phyloP scores from a whole-genome alignment of 1,139 yeast species.

The Hanseniaspora sp. region DNA sequence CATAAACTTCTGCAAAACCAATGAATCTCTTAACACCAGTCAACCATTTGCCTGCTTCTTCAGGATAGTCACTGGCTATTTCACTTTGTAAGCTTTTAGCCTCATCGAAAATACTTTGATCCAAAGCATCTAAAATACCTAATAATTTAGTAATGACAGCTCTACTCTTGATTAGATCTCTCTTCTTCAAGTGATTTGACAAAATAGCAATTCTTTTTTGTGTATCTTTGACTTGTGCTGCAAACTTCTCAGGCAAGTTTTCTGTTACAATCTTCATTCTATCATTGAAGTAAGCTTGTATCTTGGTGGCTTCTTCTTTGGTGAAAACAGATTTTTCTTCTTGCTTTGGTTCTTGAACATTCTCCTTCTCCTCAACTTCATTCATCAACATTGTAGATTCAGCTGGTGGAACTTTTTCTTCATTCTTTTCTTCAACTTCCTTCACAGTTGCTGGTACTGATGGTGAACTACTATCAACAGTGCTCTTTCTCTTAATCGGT shows the following conservation, averaged over 20 bases:
- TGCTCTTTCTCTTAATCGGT: slow-evolving; percentile 21
- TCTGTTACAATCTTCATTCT: slow-evolving; percentile 59
- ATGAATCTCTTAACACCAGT: slow-evolving; percentile 83
- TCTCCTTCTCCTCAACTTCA: not conserved
- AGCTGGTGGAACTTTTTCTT: slow-evolving; percentile 25
- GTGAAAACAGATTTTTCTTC: slow-evolving; percentile 55
- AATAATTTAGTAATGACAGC: slow-evolving; percentile 48
- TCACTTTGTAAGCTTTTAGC: slow-evolving; percentile 52
- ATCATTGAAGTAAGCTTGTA: slow-evolving; percentile 44
- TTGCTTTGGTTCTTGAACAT: slow-evolving; percentile 49
- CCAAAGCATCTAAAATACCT: slow-evolving; percentile 42
- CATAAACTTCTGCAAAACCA: slow-evolving; percentile 47
- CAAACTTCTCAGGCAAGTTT: slow-evolving; percentile 60
- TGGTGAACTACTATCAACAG: slow-evolving; percentile 17
- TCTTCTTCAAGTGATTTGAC: slow-evolving; percentile 70
- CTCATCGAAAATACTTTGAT: slow-evolving; percentile 42
- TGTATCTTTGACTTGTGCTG: slow-evolving; percentile 68
- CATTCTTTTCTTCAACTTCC: not conserved
- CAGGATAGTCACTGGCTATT: slow-evolving; percentile 54
- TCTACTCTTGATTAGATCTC: slow-evolving; percentile 45
- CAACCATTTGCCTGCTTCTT: slow-evolving; percentile 86
- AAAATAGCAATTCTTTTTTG: slow-evolving; percentile 68
- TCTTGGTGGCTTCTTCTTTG: slow-evolving; percentile 40
- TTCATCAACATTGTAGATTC: slow-evolving; percentile 66
- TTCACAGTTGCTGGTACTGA: slow-evolving; percentile 16